Evolutionary conservation across 768 basidiomycete species (phyloP).

Genomic region (Fistulinella prunicolor): DNA sequence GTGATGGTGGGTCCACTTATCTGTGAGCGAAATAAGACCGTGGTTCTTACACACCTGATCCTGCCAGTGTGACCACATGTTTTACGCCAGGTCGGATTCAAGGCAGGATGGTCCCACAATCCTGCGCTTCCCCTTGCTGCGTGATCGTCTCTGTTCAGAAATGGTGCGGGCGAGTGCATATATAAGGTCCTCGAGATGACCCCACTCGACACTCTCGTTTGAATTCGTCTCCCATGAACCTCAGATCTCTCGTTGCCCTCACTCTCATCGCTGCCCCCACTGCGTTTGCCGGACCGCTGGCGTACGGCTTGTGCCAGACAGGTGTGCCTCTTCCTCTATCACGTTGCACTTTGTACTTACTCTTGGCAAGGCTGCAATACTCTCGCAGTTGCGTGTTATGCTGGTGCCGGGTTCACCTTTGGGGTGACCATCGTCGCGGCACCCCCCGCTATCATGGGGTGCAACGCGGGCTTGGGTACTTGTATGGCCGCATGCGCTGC

Average conservation of each 20-base stretch:
- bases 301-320: constrained; percentile 25
- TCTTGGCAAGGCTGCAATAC: constrained; percentile 22
- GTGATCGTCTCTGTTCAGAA: constrained; percentile 4
- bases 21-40: no score
- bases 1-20: no score
- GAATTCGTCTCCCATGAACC: constrained; percentile 27
- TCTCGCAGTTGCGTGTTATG: constrained; percentile 21
- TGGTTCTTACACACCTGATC: no score
- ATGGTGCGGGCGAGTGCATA: neutral
- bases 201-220: no score
- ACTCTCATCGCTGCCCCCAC: constrained; percentile 14
- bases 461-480: constrained; percentile 21
- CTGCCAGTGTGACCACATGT: no score
- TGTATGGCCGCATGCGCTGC: constrained; percentile 28
- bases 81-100: no score
- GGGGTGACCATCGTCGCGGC: constrained; percentile 18
- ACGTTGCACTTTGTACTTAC: neutral
- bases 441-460: constrained; percentile 22
- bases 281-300: constrained; percentile 15
- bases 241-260: constrained; percentile 19
- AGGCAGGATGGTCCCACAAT: no score
- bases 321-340: constrained; percentile 1
- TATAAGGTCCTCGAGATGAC: no score
- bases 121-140: constrained; percentile 4
- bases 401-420: constrained; percentile 23